phyloP scores from a whole-genome alignment of 495 filamentous ascomycete species.

The Aspergillus egyptiacus region DNA sequence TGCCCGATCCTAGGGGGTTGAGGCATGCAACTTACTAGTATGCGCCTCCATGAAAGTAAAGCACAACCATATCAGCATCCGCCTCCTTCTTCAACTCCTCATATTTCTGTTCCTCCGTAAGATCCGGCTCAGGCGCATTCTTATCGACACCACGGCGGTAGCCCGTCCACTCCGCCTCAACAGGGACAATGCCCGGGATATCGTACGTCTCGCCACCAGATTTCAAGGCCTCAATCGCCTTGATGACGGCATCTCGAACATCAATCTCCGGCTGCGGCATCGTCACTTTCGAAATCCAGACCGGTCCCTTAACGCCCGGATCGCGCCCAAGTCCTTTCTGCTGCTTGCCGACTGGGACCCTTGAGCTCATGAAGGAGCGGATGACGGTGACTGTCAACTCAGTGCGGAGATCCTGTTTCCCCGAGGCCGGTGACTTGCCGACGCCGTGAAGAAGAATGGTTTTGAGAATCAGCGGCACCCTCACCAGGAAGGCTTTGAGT shows the following conservation, averaged over 20 bases:
- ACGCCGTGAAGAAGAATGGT: conserved; percentile 63
- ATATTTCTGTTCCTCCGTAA: conserved; percentile 69
- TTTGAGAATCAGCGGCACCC: conserved; percentile 62
- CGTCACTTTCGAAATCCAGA: conserved; percentile 71
- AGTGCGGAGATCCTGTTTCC: conserved; percentile 75
- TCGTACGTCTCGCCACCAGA: conserved; percentile 41
- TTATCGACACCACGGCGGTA: conserved; percentile 54
- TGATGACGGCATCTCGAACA: conserved; percentile 52
- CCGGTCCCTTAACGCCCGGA: conserved; percentile 64
- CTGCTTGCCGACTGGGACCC: conserved; percentile 47
- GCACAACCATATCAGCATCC: conserved; percentile 57
- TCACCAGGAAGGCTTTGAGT: conserved; percentile 44
- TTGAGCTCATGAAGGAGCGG: conserved; percentile 52
- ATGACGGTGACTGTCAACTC: conserved; percentile 66
- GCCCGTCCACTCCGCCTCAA: conserved; percentile 87
- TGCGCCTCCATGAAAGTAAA: conserved; percentile 91
- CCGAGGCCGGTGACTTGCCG: conserved; percentile 55
- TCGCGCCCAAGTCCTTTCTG: conserved; percentile 60
- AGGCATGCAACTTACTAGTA: conserved; percentile 48
- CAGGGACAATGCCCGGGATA: conserved; percentile 48
- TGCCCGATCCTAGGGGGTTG: not conserved
- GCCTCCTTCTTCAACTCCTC: conserved; percentile 64
- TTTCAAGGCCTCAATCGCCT: conserved; percentile 60
- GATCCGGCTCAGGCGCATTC: conserved; percentile 47
- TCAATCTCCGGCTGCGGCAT: conserved; percentile 52